Evolutionary conservation across 208 protist genomes (phyloP).

Genomic region (Angomonas desouzai): DNA sequence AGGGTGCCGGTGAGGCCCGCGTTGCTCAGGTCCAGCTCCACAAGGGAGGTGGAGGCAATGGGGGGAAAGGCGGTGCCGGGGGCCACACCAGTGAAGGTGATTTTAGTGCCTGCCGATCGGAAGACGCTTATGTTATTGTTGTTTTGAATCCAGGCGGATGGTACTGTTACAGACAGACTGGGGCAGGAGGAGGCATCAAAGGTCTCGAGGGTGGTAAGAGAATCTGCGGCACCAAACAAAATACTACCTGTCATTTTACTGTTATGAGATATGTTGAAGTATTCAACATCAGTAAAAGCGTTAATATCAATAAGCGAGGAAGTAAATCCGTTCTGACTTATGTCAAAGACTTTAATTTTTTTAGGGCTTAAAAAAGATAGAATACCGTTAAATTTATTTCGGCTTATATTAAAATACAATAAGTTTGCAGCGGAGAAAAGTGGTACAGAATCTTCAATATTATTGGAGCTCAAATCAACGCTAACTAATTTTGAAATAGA

Average conservation of each 20-base stretch:
- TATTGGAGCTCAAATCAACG: neutral
- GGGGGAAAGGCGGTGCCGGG: slow-evolving; percentile 98
- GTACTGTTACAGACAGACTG: too few relatives aligned
- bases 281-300: neutral
- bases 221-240: neutral
- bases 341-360: neutral
- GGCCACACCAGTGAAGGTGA: slow-evolving; percentile 51
- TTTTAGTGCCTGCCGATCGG: neutral
- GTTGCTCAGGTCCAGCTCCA: slow-evolving; percentile 97
- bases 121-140: neutral
- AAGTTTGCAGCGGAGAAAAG: neutral
- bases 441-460: neutral
- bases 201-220: neutral
- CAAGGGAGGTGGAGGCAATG: slow-evolving; percentile 94
- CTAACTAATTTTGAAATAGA: neutral
- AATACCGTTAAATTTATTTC: neutral
- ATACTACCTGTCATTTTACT: neutral
- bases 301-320: neutral
- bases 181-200: neutral
- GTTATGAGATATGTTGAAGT: neutral
- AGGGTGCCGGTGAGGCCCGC: slow-evolving; percentile 73
- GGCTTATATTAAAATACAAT: neutral
- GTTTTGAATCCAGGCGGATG: too few relatives aligned
- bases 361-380: too few relatives aligned
- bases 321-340: neutral